Conservation (phyloP, 2,329 filamentous ascomycete genomes). For the Colletotrichum camelliae region DNA sequence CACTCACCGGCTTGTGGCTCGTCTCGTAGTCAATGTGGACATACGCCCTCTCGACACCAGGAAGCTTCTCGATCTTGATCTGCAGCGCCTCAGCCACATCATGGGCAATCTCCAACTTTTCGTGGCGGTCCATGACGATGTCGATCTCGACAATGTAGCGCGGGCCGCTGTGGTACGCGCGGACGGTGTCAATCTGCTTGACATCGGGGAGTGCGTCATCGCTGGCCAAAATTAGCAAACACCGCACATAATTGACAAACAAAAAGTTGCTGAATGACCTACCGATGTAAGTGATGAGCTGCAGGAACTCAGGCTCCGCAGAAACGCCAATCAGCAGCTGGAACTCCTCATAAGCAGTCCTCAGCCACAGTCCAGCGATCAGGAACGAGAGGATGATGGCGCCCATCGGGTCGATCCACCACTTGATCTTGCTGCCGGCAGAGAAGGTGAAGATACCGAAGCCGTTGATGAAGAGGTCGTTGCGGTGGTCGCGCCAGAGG, state of each 20-base stretch:
- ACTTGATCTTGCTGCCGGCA: slow-evolving; percentile 84
- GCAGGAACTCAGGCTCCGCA: slow-evolving; percentile 83
- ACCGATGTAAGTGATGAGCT: slow-evolving; percentile 94
- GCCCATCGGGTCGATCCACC: slow-evolving; percentile 96
- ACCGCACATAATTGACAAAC: background rate
- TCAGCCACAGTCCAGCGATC: slow-evolving; percentile 81
- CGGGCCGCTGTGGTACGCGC: slow-evolving; percentile 89
- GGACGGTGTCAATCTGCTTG: slow-evolving; percentile 89
- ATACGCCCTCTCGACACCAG: slow-evolving; percentile 91
- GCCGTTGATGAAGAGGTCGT: slow-evolving; percentile 96
- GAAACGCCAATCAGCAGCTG: slow-evolving; percentile 88
- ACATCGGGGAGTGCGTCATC: slow-evolving; percentile 88
- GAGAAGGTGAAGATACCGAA: slow-evolving; percentile 91
- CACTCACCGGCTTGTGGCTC: slow-evolving; percentile 77
- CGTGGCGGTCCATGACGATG: slow-evolving; percentile 85
- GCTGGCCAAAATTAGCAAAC: background rate
- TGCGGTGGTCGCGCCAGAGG: slow-evolving; percentile 95
- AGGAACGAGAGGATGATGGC: slow-evolving; percentile 83
- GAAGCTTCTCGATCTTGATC: slow-evolving; percentile 89
- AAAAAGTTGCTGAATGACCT: background rate
- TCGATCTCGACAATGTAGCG: slow-evolving; percentile 95
- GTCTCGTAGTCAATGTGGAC: slow-evolving; percentile 99
- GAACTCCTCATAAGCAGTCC: slow-evolving; percentile 88
- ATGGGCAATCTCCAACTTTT: slow-evolving; percentile 79
- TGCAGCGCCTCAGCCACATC: slow-evolving; percentile 95